Base-by-base conservation (phyloP, 805 yeast species). In the Clavispora asparagi region DNA sequence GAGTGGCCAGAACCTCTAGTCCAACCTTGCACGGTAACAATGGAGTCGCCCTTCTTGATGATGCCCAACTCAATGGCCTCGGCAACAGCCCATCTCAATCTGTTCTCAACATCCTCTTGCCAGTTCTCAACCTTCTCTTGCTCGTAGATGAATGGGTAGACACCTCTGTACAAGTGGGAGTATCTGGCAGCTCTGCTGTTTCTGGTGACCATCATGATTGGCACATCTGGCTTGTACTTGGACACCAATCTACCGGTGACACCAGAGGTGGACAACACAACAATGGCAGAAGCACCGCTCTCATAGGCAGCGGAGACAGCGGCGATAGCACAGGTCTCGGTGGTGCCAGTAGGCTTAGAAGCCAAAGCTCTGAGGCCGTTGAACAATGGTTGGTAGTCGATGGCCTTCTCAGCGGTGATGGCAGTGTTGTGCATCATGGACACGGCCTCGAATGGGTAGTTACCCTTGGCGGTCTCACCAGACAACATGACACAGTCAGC, bases 401-500 rank as follows among this genome's bases (percentile, higher is more conserved):
- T 83, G 59, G 96, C 96, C 78, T 86, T 87, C 81, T 94, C 99
- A 63, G 99, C 98, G 64, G 89, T 85, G 64, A 92, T 73, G 65
- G 95, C 83, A 55, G 97, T 94, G 80, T 91, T 92, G 77, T 91
- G 97, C 99, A 94, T 94, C 91, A 94, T 91, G 59, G 91, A 79
- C 56, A 94, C 99, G 54, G 99, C 96, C 79, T 94, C 96, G 54
- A 84, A 72, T 70, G 99, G 99, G 80, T 94, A 94, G 81, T 83
- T 83, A 79, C 99, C 99, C 84, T 94, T 94, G 66, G 99, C 99
- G 62, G 99, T 94, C 79, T 94, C 99, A 71, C 99, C 99, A 48
- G 96, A 87, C 70, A 94, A 82, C 99, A 94, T 94, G 69, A 94
- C 98, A 87, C 99, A 94, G 79, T 94, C 99, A 64, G 98, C 97